Base-by-base conservation (phyloP, 352 stramenopile species). In the Globisporangium middletonii region DNA sequence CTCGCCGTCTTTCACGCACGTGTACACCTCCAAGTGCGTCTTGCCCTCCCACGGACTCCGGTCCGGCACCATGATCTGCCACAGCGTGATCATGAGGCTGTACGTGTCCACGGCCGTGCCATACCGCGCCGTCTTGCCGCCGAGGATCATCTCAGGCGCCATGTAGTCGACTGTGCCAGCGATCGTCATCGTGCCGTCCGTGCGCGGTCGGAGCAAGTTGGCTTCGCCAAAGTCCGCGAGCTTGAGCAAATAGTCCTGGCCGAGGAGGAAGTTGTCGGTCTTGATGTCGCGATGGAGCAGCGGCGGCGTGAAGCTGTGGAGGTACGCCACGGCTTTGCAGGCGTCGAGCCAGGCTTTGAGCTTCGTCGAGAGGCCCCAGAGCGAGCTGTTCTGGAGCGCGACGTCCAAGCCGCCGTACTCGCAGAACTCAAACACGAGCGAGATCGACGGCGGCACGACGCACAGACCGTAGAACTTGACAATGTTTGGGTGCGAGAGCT, bases 161-260 rank as follows among this genome's bases (percentile, higher is more conserved):
- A 94, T 94, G 57, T 90, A 94, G 53, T 94, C 84, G 11, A 94
- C 84, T 0, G 81, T 94, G 0, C 84, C 84, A 0, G 83, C 81
- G 64, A 94, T 91, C 26, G 84, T 94, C 84, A 94, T 94, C 13
- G 84, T 88, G 6, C 76, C 75, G 60, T 94, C 84, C 7, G 71
- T 80, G 43, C 83, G 77, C 42, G 84, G 84, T 4, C 77, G 70
- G 23, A 94, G 47, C 69, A 94, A 75, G 46, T 94, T 94, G 50
- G 82, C 81, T 64, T 94, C 85, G 8, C 85, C 85, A 65, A 94
- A 94, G 63, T 94, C 85, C 0, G 83, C 75, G 8, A 94, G 74
- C 59, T 94, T 94, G 33, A 94, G 61, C 23, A 89, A 54, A 44
- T 82, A 88, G 38, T 94, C 79, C 51, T 91, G 78, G 13, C 78